Percentiles rank a stretch among this genome's conserved stretches.
phyloP scores from a whole-genome alignment of 139 green algal genomes.

The Marvania coccoides region DNA sequence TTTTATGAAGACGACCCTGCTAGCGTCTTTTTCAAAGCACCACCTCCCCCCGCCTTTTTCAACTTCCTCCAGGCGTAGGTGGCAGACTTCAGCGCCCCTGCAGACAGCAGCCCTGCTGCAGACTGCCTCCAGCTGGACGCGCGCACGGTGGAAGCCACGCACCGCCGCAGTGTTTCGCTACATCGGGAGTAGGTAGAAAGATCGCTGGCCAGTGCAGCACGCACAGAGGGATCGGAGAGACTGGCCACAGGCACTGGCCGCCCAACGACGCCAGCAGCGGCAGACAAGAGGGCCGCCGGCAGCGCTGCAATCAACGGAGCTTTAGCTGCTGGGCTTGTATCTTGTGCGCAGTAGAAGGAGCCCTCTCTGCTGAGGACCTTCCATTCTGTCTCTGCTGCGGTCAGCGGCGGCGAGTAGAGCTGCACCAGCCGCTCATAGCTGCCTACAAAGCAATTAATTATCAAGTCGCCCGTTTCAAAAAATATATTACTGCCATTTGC shows the following conservation, averaged over 20 bases:
- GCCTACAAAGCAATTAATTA: too few relatives aligned
- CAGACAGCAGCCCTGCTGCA: conserved; percentile 9
- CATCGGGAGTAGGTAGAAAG: not conserved
- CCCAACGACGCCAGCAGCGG: not conserved
- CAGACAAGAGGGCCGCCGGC: not conserved
- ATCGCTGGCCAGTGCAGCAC: not conserved
- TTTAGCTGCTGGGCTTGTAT: not conserved
- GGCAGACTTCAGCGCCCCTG: conserved; percentile 14
- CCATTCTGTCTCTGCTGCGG: not conserved
- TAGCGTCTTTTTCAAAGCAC: too few relatives aligned
- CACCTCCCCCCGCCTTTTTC: too few relatives aligned
- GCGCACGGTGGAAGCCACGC: conserved; percentile 12
- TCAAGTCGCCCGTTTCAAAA: not conserved
- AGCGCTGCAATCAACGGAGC: not conserved
- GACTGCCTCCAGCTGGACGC: conserved; percentile 20
- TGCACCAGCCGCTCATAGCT: conserved; percentile 5
- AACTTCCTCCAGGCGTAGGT: conserved; percentile 19
- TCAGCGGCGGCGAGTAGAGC: conserved; percentile 6
- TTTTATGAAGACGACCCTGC: too few relatives aligned
- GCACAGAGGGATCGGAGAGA: not conserved
- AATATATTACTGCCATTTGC: not conserved
- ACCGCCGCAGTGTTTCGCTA: not conserved
- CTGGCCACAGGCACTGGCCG: not conserved
- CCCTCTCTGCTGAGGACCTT: not conserved
- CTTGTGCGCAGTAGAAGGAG: not conserved